Percentiles rank a stretch among this genome's conserved stretches.
These are phyloP conservation scores for Coelastrella sp. DNA, from an alignment of 139 green algal genomes.

Conservation along the genomic window DNA sequence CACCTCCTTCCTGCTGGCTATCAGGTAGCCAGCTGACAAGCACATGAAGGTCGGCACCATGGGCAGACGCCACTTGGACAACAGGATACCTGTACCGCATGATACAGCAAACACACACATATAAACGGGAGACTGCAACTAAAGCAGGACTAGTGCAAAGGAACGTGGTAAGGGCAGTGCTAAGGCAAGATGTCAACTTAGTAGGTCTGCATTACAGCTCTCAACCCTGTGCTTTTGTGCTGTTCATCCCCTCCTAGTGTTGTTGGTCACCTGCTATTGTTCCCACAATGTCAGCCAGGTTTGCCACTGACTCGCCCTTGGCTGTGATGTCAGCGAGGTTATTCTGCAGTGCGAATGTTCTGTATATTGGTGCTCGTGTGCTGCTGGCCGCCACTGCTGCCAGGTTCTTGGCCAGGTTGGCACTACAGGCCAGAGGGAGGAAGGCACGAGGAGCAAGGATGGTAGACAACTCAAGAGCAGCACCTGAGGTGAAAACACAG, in stretches of 20 bases:
- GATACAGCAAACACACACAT: no score
- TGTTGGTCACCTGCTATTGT: constrained; percentile 65
- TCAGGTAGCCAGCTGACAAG: constrained; percentile 75
- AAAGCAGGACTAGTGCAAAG: no score
- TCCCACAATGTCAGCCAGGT: constrained; percentile 88
- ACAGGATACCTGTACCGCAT: constrained; percentile 61
- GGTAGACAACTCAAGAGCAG: constrained; percentile 85
- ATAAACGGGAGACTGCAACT: no score
- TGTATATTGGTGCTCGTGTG: constrained; percentile 90
- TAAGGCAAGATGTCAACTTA: no score
- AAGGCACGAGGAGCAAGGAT: constrained; percentile 74
- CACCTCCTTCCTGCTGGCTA: constrained; percentile 74
- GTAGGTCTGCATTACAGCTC: no score
- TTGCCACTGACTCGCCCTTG: constrained; percentile 88
- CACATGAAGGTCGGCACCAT: constrained; percentile 75
- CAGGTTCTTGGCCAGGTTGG: constrained; percentile 89
- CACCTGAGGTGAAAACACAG: constrained; percentile 51
- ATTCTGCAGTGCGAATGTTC: constrained; percentile 83
- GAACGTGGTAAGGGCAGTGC: no score
- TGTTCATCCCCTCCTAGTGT: no score
- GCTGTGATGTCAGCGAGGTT: constrained; percentile 87
- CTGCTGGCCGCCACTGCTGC: constrained; percentile 79
- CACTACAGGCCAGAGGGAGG: constrained; percentile 87
- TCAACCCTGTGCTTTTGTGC: no score
- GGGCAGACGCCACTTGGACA: constrained; percentile 62